Evolutionary conservation across 1,284 basidiomycete species (phyloP), one percentile per base, ranked within the genome.

Genomic region (Anthracocystis panici-leucophaei): DNA sequence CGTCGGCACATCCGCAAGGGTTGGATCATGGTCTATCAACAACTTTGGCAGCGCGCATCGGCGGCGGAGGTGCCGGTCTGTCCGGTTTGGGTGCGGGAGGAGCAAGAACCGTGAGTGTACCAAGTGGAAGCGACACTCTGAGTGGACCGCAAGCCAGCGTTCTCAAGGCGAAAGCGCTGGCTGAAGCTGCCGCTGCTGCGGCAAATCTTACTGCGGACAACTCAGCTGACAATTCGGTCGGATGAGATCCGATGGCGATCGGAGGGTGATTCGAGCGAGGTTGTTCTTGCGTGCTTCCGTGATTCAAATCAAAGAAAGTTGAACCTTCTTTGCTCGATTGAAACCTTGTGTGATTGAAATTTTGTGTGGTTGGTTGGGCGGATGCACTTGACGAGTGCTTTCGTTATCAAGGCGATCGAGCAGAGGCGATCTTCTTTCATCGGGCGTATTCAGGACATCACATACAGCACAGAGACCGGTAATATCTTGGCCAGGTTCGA

Each of bases 61-160:
- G 25, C 18, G 49, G 49, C 2, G 66, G 70, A 1, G 77, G 77
- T 8, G 74, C 74, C 1, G 74, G 75, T 2, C 59, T 82, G n/a
- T 74, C 81, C 6, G 80, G 82, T 21, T 58, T 83, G 18, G 82
- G 82, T 10, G 82, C 82, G 1, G 82, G 82, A 12, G 80, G 82
- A 0, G 69, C 69, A 2, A 61, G 64, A 18, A 77, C 75, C 3
- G 82, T 84, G 5, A 82, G 80, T 51, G 55, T 81, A 0, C 82
- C 65, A 2, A 82, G 80, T 44, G 82, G 78, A 4, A 82, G 79
- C 51, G 82, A 84, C 57, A 79, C 73, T 2, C 65, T 83, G 41
- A 81, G 79, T 48, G 82, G 82, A 6, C 79, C 82, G 6, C 82
- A 84, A 48, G 79, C 74, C 5, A 67, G 65, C 21, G 79, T 80